Conservation (phyloP, 139 green algal species). For the Chlamydomonas incerta region DNA sequence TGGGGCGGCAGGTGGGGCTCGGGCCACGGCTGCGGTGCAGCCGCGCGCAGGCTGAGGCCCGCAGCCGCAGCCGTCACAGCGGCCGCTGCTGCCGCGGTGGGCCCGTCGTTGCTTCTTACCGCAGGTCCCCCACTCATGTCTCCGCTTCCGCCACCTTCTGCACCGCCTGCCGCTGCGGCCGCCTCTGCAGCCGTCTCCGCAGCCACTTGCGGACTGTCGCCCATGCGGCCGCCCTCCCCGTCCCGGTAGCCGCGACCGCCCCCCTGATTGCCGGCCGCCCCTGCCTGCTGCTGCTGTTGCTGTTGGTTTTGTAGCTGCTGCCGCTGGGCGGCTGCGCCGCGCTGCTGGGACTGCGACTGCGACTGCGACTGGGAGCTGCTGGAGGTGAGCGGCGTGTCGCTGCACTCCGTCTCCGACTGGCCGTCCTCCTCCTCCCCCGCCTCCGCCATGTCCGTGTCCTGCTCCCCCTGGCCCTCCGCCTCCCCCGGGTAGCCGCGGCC, state of each 20-base stretch:
- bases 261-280: not conserved
- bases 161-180: too few species aligned
- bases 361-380: not conserved
- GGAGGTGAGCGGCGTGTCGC: constrained; percentile 17
- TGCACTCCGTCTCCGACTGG: constrained; percentile 11
- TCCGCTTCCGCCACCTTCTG: too few species aligned
- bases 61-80: not conserved
- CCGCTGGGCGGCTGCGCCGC: not conserved
- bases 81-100: not conserved
- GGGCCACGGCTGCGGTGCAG: not conserved
- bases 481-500: too few species aligned
- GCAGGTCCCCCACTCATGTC: too few species aligned
- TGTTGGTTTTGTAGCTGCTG: not conserved
- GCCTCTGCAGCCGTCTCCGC: too few species aligned
- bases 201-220: too few species aligned
- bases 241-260: too few species aligned
- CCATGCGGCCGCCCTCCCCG: too few species aligned
- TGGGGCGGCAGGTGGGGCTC: not conserved
- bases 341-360: too few species aligned
- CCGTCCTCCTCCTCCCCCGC: too few species aligned
- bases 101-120: not conserved
- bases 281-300: not conserved
- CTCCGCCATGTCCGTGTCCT: not conserved
- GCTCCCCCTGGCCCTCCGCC: not conserved
- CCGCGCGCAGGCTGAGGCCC: not conserved